Evolutionary conservation across 768 basidiomycete species (phyloP).

Genomic region (Boletellus ananiceps): DNA sequence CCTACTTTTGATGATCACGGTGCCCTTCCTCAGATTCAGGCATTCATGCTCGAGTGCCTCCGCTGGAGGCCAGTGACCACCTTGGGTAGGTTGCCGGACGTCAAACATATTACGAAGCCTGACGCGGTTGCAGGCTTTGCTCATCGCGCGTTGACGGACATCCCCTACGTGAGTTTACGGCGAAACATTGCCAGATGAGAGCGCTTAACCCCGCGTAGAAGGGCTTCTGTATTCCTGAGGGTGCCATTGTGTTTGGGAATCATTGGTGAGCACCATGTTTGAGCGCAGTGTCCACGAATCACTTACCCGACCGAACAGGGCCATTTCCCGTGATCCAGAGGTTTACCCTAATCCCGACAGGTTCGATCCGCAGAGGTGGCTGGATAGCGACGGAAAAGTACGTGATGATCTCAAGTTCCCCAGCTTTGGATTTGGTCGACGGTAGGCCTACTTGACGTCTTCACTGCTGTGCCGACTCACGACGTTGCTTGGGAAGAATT

Average conservation of each 20-base stretch:
- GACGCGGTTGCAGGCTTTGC: slow-evolving; percentile 42
- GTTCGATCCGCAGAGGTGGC: slow-evolving; percentile 59
- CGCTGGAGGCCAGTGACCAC: slow-evolving; percentile 40
- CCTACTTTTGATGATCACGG: slow-evolving; percentile 40
- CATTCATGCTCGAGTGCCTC: slow-evolving; percentile 39
- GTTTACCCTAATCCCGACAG: slow-evolving; percentile 56
- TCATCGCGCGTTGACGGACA: slow-evolving; percentile 60
- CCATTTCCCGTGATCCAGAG: slow-evolving; percentile 52
- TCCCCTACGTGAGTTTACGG: slow-evolving; percentile 48
- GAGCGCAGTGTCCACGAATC: not conserved
- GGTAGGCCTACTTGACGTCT: slow-evolving; percentile 14
- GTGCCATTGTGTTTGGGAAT: slow-evolving; percentile 35
- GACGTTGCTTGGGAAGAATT: slow-evolving; percentile 34
- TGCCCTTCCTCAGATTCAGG: slow-evolving; percentile 35
- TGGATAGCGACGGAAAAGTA: slow-evolving; percentile 35
- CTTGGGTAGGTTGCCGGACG: slow-evolving; percentile 18
- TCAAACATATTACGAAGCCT: not conserved
- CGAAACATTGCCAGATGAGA: not conserved
- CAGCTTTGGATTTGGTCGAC: slow-evolving; percentile 54
- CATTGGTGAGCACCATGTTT: slow-evolving; percentile 25
- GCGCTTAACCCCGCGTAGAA: slow-evolving; percentile 24
- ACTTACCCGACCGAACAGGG: slow-evolving; percentile 29
- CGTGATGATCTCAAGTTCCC: slow-evolving; percentile 51
- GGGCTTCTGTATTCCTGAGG: slow-evolving; percentile 32
- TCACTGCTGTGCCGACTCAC: not conserved